These are phyloP conservation scores for Colletotrichum abscissum DNA, from an alignment of 2,329 filamentous ascomycete genomes.

Conservation along the genomic window DNA sequence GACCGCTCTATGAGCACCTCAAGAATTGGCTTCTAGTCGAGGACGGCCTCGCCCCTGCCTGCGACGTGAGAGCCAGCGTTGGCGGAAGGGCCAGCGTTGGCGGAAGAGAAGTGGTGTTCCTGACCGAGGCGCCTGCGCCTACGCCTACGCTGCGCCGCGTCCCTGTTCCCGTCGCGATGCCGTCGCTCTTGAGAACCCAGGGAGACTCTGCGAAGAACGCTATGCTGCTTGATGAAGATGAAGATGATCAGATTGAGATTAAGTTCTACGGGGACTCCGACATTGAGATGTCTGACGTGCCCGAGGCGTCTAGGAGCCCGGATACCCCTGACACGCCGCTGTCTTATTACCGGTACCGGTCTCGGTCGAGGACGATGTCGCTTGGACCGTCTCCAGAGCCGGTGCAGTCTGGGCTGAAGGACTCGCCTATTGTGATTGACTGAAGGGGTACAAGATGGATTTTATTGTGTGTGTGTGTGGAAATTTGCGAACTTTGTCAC, in stretches of 20 bases:
- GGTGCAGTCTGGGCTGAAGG: neutral
- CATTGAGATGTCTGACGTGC: constrained; percentile 13
- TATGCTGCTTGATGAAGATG: neutral
- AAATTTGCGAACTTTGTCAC: neutral
- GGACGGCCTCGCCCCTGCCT: constrained; percentile 46
- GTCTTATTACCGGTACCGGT: neutral
- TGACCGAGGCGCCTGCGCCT: constrained; percentile 10
- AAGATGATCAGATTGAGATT: constrained; percentile 14
- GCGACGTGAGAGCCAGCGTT: neutral
- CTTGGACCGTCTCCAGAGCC: neutral
- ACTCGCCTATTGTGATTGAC: neutral
- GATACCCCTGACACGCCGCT: neutral
- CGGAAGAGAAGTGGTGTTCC: constrained; percentile 18
- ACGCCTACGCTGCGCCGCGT: neutral
- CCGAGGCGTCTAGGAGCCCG: neutral
- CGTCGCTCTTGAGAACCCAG: neutral
- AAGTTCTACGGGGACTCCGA: constrained; percentile 22
- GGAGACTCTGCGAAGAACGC: neutral
- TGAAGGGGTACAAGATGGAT: neutral
- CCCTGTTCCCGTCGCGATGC: neutral
- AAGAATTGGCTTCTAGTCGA: constrained; percentile 55
- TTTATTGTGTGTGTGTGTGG: neutral
- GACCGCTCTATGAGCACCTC: constrained; percentile 61
- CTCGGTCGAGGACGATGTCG: constrained; percentile 6
- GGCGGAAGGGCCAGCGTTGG: constrained; percentile 4